Percentiles rank a stretch among this genome's conserved stretches.
Evolutionary conservation across 2,329 filamentous ascomycete genomes (phyloP).

Genomic region (Bimuria novae-zelandiae): DNA sequence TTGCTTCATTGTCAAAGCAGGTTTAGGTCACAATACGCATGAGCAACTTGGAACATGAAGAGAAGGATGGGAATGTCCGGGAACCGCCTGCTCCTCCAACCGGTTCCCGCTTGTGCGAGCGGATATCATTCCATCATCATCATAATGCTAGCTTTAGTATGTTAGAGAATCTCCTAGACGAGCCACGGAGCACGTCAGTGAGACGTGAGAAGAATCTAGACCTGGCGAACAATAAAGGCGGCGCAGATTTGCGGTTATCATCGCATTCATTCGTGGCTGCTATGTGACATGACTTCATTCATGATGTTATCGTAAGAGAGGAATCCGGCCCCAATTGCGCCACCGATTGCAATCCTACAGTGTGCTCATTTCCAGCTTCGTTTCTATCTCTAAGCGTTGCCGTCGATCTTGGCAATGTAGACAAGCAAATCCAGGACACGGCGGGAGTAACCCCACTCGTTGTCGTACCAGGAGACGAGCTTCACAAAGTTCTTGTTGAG

Average conservation of each 20-base stretch:
- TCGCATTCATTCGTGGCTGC: slow-evolving; percentile 5
- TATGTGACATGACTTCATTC: slow-evolving; percentile 6
- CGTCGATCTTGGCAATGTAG: slow-evolving; percentile 52
- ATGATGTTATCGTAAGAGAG: neutral
- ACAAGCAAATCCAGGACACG: slow-evolving; percentile 61
- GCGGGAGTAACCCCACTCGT: slow-evolving; percentile 99
- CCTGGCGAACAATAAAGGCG: neutral
- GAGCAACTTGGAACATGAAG: no score
- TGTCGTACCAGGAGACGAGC: slow-evolving; percentile 98
- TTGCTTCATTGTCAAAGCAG: no score
- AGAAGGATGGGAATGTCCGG: no score
- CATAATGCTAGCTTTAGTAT: no score
- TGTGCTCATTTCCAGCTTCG: slow-evolving; percentile 41
- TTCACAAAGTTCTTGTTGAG: slow-evolving; percentile 99
- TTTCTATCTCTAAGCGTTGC: slow-evolving; percentile 50
- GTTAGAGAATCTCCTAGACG: no score
- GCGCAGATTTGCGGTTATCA: neutral
- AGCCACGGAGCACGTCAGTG: no score
- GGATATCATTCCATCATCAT: no score
- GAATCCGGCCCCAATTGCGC: neutral
- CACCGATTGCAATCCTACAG: slow-evolving; percentile 25
- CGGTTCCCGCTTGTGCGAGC: no score
- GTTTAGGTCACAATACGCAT: no score
- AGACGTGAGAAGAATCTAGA: neutral
- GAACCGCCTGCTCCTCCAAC: no score